Evolutionary conservation across 2,329 filamentous ascomycete species (phyloP), one percentile per base, ranked within the genome.

Genomic region (Chrysoporthe austroafricana): DNA sequence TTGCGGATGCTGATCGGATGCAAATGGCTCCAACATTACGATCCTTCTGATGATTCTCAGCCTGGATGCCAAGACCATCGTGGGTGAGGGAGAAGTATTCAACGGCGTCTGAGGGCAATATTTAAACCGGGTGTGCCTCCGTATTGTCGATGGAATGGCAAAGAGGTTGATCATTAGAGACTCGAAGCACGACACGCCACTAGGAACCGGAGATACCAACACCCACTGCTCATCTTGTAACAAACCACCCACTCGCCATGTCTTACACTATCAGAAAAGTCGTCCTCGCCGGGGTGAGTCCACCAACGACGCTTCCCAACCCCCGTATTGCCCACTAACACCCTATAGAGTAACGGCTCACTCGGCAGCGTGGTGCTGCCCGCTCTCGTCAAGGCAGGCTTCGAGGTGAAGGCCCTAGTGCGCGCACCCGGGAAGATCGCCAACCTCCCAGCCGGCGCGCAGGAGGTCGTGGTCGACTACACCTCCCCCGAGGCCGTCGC

Each of bases 381-480:
- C 1, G 50, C 39, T 4, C 66, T 70, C 48, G n/a, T 62, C 42
- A 50, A 48, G 50, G 60, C 59, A 26, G 65, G 62, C 18, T 81
- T 81, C 75, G 76, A 77, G 71, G 65, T 81, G 62, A 76, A 72
- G 21, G 76, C 79, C 52, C 73, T 81, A 1, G 74, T 74, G 42
- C 78, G 79, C 32, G 67, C 73, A 3, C 32, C 70, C 0, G 72
- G 71, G 11, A 67, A 67, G 36, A 64, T 67, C 9, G 71, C 72
- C 42, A 73, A 76, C 3, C 76, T 79, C n/a, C 64, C 64, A 6
- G 13, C 36, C 34, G 34, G 18, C 42, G 64, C 64, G 34, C 60
- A 21, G 26, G 64, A 66, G 50, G 69, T 75, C 4, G 73, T 79
- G 32, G 75, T 79, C 39, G 81, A 80, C 72, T 77, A 78, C 60